Conservation (phyloP, 2,329 filamentous ascomycete genomes). For the Exophiala sp. region DNA sequence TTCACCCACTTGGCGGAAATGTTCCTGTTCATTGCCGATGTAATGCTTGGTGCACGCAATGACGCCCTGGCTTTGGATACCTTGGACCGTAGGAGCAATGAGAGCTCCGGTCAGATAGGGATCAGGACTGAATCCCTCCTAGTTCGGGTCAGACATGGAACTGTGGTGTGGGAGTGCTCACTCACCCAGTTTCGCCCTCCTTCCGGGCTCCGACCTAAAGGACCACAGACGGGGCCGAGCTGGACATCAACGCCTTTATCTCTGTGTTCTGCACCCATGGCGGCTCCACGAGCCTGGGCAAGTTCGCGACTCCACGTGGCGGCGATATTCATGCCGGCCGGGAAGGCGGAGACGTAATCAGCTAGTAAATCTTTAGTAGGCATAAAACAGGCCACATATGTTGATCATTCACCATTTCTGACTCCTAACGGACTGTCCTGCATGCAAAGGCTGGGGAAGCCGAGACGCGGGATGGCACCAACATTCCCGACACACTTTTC, state of each 20-base stretch:
- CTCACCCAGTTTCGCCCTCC: slow-evolving; percentile 63
- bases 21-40: slow-evolving; percentile 67
- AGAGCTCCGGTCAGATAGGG: slow-evolving; percentile 68
- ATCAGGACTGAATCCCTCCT: slow-evolving; percentile 59
- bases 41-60: slow-evolving; percentile 79
- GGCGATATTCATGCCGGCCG: slow-evolving; percentile 69
- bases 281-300: slow-evolving; percentile 61
- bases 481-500: slow-evolving; percentile 73
- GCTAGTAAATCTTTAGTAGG: slow-evolving; percentile 36
- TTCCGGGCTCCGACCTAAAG: slow-evolving; percentile 61
- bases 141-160: slow-evolving; percentile 5
- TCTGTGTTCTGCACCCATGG: slow-evolving; percentile 69
- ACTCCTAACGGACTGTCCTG: slow-evolving; percentile 81
- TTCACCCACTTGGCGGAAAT: slow-evolving; percentile 59
- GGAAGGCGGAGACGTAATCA: slow-evolving; percentile 77
- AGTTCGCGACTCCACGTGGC: slow-evolving; percentile 74
- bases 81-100: slow-evolving; percentile 66
- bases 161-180: not conserved
- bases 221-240: slow-evolving; percentile 71
- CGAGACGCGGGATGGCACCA: slow-evolving; percentile 49
- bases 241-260: slow-evolving; percentile 70
- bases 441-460: slow-evolving; percentile 69
- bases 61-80: slow-evolving; percentile 74
- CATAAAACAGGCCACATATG: too few relatives aligned
- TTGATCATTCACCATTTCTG: slow-evolving; percentile 51